These are phyloP conservation scores for Durio zibethinus DNA, from an alignment of 345 rosid species.

Conservation along the genomic window DNA sequence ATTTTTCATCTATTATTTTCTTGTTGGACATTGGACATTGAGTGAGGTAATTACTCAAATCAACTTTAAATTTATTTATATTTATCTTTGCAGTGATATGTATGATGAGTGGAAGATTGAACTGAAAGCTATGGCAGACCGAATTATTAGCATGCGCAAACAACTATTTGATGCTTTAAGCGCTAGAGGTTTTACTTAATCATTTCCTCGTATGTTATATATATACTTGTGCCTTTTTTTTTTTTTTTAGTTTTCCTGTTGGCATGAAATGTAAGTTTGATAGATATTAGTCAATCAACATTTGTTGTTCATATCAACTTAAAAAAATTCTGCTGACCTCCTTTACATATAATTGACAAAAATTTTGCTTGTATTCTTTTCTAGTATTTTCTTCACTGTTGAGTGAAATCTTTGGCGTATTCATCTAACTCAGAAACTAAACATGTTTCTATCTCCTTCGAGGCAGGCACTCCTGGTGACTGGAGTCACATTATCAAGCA, in stretches of 20 bases:
- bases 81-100: conserved; percentile 24
- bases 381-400: not conserved
- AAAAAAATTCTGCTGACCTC: not conserved
- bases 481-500: conserved; percentile 81
- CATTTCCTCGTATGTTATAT: not conserved
- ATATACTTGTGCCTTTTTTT: not conserved
- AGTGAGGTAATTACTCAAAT: not conserved
- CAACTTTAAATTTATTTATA: conserved; percentile 3
- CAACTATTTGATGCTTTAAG: conserved; percentile 56
- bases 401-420: not conserved
- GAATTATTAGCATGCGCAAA: conserved; percentile 66
- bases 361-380: not conserved
- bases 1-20: not conserved
- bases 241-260: not conserved
- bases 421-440: not conserved
- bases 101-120: conserved; percentile 1
- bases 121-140: conserved; percentile 64
- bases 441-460: conserved; percentile 4
- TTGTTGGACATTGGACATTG: not conserved
- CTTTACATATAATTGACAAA: not conserved
- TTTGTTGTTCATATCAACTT: not conserved
- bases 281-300: not conserved
- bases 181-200: conserved; percentile 43
- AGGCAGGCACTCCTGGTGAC: conserved; percentile 74
- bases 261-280: conserved; percentile 1